phyloP scores from a whole-genome alignment of 495 filamentous ascomycete genomes.

The Lepraria neglecta region DNA sequence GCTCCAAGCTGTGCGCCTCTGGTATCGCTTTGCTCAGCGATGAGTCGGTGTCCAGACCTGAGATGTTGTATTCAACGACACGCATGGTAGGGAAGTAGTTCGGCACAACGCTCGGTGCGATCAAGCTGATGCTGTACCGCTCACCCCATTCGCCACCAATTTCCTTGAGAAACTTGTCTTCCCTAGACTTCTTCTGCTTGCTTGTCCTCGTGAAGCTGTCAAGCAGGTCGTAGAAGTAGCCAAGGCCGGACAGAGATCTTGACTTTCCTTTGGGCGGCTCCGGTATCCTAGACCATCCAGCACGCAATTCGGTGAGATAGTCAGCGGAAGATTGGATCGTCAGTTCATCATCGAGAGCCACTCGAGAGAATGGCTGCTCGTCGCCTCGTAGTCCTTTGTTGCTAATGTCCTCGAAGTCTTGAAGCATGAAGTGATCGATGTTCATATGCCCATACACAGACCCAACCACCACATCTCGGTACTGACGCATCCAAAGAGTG shows the following conservation, averaged over 20 bases:
- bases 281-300: slow-evolving; percentile 70
- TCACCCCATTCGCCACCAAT: slow-evolving; percentile 78
- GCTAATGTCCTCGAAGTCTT: slow-evolving; percentile 74
- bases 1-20: neutral
- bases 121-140: slow-evolving; percentile 71
- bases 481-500: slow-evolving; percentile 80
- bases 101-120: slow-evolving; percentile 81
- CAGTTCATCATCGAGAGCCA: slow-evolving; percentile 40
- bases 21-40: neutral
- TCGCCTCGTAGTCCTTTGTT: slow-evolving; percentile 43
- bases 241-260: slow-evolving; percentile 3
- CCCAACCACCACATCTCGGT: slow-evolving; percentile 78
- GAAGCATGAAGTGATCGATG: slow-evolving; percentile 92
- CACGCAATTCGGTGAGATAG: slow-evolving; percentile 74
- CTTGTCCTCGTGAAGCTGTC: slow-evolving; percentile 30
- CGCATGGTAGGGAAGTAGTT: slow-evolving; percentile 87
- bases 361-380: slow-evolving; percentile 10
- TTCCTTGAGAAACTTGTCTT: slow-evolving; percentile 48
- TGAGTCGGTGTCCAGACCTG: slow-evolving; percentile 54
- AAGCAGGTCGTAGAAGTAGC: slow-evolving; percentile 9
- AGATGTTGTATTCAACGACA: slow-evolving; percentile 88
- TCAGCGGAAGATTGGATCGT: slow-evolving; percentile 57
- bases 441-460: slow-evolving; percentile 95
- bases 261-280: slow-evolving; percentile 39
- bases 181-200: slow-evolving; percentile 46